Evolutionary conservation across 2,329 filamentous ascomycete species (phyloP).

Genomic region (Chalaropsis ovoidea): DNA sequence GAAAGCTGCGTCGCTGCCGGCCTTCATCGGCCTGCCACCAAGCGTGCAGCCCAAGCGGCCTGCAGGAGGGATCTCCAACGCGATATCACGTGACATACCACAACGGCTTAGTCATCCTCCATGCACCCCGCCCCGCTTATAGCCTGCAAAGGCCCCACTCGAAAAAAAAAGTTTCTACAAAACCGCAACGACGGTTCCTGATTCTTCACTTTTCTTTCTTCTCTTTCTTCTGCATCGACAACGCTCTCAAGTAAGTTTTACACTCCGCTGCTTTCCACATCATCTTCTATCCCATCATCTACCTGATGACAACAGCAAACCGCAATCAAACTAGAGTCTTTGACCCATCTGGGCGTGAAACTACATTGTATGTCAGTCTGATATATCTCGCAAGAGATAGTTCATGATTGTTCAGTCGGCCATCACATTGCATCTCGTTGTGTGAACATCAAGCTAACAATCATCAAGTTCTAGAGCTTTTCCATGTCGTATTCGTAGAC

Average conservation of each 20-base stretch:
- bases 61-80: slow-evolving; percentile 7
- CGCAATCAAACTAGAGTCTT: slow-evolving; percentile 99
- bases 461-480: slow-evolving; percentile 19
- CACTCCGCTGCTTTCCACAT: slow-evolving; percentile 27
- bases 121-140: slow-evolving; percentile 9
- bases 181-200: slow-evolving; percentile 14
- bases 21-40: no score
- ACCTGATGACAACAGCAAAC: slow-evolving; percentile 73
- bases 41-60: neutral
- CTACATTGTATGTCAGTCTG: slow-evolving; percentile 85
- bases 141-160: slow-evolving; percentile 18
- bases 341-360: slow-evolving; percentile 76
- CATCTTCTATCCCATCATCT: slow-evolving; percentile 25
- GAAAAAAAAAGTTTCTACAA: slow-evolving; percentile 22
- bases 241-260: slow-evolving; percentile 28
- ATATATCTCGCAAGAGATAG: slow-evolving; percentile 36
- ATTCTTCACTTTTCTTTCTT: slow-evolving; percentile 26
- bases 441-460: neutral
- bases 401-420: slow-evolving; percentile 13
- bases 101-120: neutral
- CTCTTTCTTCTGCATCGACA: slow-evolving; percentile 23
- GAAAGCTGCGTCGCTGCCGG: no score
- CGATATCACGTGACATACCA: slow-evolving; percentile 30
- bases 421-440: neutral
- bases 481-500: slow-evolving; percentile 17